Evolutionary conservation across 2,329 filamentous ascomycete genomes (phyloP).

Genomic region (Lachnum nothofagi): DNA sequence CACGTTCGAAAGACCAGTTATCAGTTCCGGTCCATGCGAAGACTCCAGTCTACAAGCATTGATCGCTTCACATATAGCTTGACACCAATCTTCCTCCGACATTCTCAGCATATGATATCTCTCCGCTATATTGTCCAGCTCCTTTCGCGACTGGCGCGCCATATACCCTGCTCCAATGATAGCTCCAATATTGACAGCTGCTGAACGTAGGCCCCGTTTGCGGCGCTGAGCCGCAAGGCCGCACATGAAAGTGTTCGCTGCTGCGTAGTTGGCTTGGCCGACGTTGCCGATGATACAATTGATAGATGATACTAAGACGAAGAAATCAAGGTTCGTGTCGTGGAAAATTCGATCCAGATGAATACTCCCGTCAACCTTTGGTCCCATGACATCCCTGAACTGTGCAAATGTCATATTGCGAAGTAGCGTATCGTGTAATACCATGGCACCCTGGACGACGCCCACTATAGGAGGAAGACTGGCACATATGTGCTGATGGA

Average conservation of each 20-base stretch:
- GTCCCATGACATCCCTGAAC: slow-evolving; percentile 26
- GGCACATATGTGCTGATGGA: slow-evolving; percentile 58
- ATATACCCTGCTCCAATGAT: slow-evolving; percentile 41
- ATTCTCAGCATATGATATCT: background rate
- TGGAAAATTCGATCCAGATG: slow-evolving; percentile 33
- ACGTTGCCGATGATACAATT: slow-evolving; percentile 32
- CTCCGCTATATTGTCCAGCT: too few species aligned
- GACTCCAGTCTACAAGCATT: background rate
- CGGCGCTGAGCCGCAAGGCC: slow-evolving; percentile 38
- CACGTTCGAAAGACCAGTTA: background rate
- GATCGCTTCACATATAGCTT: background rate
- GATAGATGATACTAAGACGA: slow-evolving; percentile 38
- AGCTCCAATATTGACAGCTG: slow-evolving; percentile 48
- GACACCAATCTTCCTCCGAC: background rate
- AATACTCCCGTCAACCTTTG: slow-evolving; percentile 35
- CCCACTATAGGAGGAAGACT: slow-evolving; percentile 37
- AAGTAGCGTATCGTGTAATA: slow-evolving; percentile 37
- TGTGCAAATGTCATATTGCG: slow-evolving; percentile 27
- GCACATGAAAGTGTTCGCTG: slow-evolving; percentile 43
- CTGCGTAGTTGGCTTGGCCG: slow-evolving; percentile 35
- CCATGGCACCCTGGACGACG: slow-evolving; percentile 30
- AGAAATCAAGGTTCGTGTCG: slow-evolving; percentile 36
- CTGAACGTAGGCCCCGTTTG: slow-evolving; percentile 38
- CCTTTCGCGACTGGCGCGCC: too few species aligned
- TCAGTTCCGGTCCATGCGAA: background rate